Evolutionary conservation across 2,329 filamentous ascomycete genomes (phyloP).

Genomic region (Onygenales sp.): DNA sequence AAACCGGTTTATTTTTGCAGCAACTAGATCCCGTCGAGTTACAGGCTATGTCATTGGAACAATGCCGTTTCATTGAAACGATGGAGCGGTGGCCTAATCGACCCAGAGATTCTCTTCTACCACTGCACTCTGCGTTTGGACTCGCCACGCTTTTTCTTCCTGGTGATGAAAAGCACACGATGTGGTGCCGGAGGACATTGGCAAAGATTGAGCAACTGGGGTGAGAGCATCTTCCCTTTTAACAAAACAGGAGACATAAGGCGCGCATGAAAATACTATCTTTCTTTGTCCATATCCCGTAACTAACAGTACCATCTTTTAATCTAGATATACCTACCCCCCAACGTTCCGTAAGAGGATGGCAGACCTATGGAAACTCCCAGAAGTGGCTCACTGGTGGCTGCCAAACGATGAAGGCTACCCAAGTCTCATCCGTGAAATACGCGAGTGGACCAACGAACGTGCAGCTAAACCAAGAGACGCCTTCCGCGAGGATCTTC

Average conservation of each 20-base stretch:
- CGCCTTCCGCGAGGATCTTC: slow-evolving; percentile 52
- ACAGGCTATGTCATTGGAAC: slow-evolving; percentile 53
- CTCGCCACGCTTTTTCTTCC: slow-evolving; percentile 74
- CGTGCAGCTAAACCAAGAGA: slow-evolving; percentile 50
- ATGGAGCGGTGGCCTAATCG: slow-evolving; percentile 62
- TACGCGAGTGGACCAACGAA: slow-evolving; percentile 74
- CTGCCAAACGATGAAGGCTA: slow-evolving; percentile 68
- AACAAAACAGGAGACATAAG: no score
- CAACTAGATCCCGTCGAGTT: slow-evolving; percentile 46
- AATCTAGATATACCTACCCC: slow-evolving; percentile 70
- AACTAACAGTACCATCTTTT: slow-evolving; percentile 4
- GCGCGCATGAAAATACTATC: slow-evolving; percentile 1
- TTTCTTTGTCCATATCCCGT: background rate
- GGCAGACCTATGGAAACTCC: slow-evolving; percentile 63
- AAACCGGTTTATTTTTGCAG: slow-evolving; percentile 51
- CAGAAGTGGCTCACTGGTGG: slow-evolving; percentile 75
- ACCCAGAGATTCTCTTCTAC: slow-evolving; percentile 60
- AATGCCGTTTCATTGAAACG: slow-evolving; percentile 71
- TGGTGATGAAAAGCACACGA: slow-evolving; percentile 58
- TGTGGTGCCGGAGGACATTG: slow-evolving; percentile 74
- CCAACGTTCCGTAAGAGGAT: slow-evolving; percentile 64
- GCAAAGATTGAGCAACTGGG: slow-evolving; percentile 68
- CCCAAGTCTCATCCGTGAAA: slow-evolving; percentile 61
- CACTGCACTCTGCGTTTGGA: slow-evolving; percentile 65
- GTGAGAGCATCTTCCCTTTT: slow-evolving; percentile 42